These are phyloP conservation scores for Lactuca sativa DNA, from an alignment of 129 eudicot genomes.

Conservation along the genomic window DNA sequence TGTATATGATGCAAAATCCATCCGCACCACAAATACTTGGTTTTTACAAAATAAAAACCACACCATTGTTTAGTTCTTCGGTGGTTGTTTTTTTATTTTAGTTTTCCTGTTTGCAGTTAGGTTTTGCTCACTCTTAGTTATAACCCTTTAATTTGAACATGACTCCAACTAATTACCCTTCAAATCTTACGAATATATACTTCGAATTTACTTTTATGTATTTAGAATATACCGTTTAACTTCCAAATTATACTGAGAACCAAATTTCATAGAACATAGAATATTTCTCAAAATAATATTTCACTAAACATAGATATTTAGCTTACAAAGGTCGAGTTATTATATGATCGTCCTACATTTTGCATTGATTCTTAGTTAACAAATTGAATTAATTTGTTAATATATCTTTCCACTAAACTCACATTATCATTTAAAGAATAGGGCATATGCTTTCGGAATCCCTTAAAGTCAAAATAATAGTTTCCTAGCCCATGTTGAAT, in stretches of 20 bases:
- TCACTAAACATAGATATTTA: not conserved
- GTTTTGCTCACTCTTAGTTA: not conserved
- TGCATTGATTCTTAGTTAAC: no score
- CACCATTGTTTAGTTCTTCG: no score
- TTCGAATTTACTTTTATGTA: not conserved
- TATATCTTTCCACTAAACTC: no score
- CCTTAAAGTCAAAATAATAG: not conserved
- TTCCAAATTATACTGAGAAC: no score
- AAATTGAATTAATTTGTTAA: no score
- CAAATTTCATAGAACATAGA: no score
- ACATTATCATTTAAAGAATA: no score
- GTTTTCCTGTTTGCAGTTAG: no score
- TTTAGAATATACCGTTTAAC: not conserved
- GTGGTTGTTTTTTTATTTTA: no score
- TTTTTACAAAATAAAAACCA: no score
- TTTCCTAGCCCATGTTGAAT: not conserved
- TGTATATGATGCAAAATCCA: no score
- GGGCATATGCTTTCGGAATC: not conserved
- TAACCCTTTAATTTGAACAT: not conserved
- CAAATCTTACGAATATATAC: not conserved
- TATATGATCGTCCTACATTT: not conserved
- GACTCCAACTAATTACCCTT: not conserved
- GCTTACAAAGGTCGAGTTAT: not conserved
- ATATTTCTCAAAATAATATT: not conserved
- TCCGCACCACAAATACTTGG: no score